A percentile compares a stretch with the other conserved stretches of the same genome.
These are phyloP conservation scores for Coemansia brasiliensis DNA, from an alignment of 192 early-diverging fungal genomes.

Conservation along the genomic window DNA sequence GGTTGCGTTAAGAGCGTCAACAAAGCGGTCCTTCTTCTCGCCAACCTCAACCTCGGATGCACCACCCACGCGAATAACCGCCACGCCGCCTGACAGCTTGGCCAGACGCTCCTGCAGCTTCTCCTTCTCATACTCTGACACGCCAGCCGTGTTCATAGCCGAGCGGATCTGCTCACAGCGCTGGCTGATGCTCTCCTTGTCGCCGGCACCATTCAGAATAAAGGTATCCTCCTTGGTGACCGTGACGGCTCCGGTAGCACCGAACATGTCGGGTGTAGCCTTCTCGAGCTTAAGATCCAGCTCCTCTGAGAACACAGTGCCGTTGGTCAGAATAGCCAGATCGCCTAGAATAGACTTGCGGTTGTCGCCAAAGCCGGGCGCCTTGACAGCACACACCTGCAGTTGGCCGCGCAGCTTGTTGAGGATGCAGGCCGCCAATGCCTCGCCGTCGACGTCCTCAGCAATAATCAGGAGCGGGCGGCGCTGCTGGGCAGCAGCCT, in stretches of 20 bases:
- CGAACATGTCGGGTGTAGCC: slow-evolving; percentile 87
- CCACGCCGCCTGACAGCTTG: slow-evolving; percentile 97
- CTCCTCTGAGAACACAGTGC: slow-evolving; percentile 96
- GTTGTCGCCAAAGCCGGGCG: slow-evolving; percentile 99
- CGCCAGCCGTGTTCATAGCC: slow-evolving; percentile 74
- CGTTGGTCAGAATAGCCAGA: slow-evolving; percentile 94
- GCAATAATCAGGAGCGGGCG: slow-evolving; percentile 97
- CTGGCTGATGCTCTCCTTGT: slow-evolving; percentile 85
- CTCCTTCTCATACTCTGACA: slow-evolving; percentile 98
- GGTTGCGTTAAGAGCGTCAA: slow-evolving; percentile 97
- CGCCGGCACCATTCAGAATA: slow-evolving; percentile 92
- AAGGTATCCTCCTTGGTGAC: slow-evolving; percentile 99
- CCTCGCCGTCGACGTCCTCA: slow-evolving; percentile 99
- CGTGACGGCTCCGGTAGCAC: slow-evolving; percentile 81
- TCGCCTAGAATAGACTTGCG: slow-evolving; percentile 98
- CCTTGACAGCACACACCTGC: slow-evolving; percentile 96
- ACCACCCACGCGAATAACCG: slow-evolving; percentile 99
- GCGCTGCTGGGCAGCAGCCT: slow-evolving; percentile 90
- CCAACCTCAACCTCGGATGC: slow-evolving; percentile 98
- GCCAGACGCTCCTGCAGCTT: slow-evolving; percentile 99
- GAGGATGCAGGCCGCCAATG: slow-evolving; percentile 97
- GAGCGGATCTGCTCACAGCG: slow-evolving; percentile 97
- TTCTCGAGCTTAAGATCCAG: slow-evolving; percentile 96
- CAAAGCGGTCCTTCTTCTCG: slow-evolving; percentile 99
- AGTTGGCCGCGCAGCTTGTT: slow-evolving; percentile 99